These are phyloP conservation scores for Fusarium sp. DNA, from an alignment of 2,329 filamentous ascomycete genomes.

Conservation along the genomic window DNA sequence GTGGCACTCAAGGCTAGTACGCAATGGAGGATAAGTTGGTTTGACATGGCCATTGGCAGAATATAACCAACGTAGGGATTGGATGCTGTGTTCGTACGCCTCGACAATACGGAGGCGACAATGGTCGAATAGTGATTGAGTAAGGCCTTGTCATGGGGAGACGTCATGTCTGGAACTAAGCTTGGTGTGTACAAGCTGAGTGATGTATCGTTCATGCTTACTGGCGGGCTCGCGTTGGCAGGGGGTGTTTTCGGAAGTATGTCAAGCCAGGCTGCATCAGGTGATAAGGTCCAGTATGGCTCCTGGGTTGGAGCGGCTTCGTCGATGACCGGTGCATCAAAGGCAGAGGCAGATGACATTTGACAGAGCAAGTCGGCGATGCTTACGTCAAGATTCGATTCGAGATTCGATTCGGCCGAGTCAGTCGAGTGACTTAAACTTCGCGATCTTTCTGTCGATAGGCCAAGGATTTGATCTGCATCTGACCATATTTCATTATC, in stretches of 20 bases:
- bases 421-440: not conserved
- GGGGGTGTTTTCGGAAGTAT: not conserved
- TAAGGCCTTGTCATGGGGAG: slow-evolving; percentile 47
- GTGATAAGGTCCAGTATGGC: not conserved
- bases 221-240: not conserved
- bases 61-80: slow-evolving; percentile 51
- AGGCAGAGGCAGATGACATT: not conserved
- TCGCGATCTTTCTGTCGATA: not conserved
- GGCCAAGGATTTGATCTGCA: not conserved
- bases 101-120: slow-evolving; percentile 49
- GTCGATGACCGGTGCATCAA: not conserved
- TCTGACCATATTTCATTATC: not conserved
- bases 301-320: not conserved
- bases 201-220: not conserved
- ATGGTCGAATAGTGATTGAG: slow-evolving; percentile 52
- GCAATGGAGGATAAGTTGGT: slow-evolving; percentile 49
- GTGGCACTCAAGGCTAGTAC: slow-evolving; percentile 50
- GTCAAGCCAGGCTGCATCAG: not conserved
- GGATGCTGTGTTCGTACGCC: slow-evolving; percentile 36
- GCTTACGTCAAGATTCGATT: not conserved
- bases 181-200: slow-evolving; percentile 8
- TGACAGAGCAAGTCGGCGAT: not conserved
- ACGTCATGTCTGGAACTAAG: slow-evolving; percentile 45
- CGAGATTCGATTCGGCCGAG: not conserved
- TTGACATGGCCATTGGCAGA: slow-evolving; percentile 49